phyloP scores from a whole-genome alignment of 1,284 basidiomycete genomes.

The Omphalotus olearius region DNA sequence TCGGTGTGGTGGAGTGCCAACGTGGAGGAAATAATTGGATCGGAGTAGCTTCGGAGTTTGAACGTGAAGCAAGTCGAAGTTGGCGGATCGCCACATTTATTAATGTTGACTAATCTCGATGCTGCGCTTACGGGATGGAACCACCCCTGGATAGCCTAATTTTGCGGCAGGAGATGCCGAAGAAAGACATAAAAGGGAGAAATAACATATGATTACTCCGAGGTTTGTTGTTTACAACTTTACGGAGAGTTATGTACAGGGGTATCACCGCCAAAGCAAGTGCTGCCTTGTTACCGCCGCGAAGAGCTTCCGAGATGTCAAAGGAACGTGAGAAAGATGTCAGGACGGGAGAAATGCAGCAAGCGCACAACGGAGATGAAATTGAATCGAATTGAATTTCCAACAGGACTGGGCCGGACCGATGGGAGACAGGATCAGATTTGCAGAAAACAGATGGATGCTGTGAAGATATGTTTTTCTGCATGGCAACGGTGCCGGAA shows the following conservation, averaged over 20 bases:
- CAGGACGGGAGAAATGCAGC: neutral
- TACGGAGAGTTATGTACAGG: too few species aligned
- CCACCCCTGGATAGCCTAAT: too few species aligned
- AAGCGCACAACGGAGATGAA: neutral
- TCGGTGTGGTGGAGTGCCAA: neutral
- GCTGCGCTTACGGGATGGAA: too few species aligned
- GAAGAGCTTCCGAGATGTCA: neutral
- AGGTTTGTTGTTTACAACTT: neutral
- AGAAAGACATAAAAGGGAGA: neutral
- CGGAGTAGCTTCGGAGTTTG: too few species aligned
- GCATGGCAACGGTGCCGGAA: constrained; percentile 3
- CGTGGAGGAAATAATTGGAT: neutral
- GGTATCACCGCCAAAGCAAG: too few species aligned
- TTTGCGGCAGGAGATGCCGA: too few species aligned
- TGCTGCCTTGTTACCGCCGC: too few species aligned
- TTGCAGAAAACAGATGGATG: neutral
- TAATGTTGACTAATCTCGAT: too few species aligned
- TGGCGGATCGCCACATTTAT: too few species aligned
- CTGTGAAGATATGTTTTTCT: neutral
- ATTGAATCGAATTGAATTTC: neutral
- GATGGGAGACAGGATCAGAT: too few species aligned
- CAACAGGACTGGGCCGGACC: neutral
- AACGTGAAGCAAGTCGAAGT: too few species aligned
- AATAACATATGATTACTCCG: neutral
- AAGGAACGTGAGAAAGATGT: neutral